These are phyloP conservation scores for Boletellus emodensis DNA, from an alignment of 768 basidiomycete species.

Conservation along the genomic window DNA sequence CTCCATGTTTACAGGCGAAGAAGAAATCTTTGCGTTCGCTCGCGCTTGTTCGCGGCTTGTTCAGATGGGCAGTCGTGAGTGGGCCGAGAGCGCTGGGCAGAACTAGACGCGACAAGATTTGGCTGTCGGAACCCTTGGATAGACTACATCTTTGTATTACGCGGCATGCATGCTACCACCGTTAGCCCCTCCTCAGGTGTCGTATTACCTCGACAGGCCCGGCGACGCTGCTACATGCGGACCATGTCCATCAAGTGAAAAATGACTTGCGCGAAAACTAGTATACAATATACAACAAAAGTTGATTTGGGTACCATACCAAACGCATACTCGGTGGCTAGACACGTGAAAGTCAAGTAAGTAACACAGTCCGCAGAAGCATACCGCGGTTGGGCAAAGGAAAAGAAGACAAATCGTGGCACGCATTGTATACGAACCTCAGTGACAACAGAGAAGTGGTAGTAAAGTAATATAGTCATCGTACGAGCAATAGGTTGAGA, in stretches of 20 bases:
- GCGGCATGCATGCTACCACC: too few species aligned
- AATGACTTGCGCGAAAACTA: slow-evolving; percentile 11
- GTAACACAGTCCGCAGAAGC: slow-evolving; percentile 1
- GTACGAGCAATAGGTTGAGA: slow-evolving; percentile 26
- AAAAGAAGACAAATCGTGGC: slow-evolving; percentile 2
- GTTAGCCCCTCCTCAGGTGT: too few species aligned
- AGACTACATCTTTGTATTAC: background rate
- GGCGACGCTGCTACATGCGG: background rate
- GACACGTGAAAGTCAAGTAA: slow-evolving; percentile 10
- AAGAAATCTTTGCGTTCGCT: slow-evolving; percentile 96
- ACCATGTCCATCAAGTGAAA: background rate
- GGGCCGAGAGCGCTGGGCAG: slow-evolving; percentile 51
- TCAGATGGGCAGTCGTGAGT: slow-evolving; percentile 89
- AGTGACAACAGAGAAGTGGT: slow-evolving; percentile 13
- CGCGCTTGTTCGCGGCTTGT: slow-evolving; percentile 85
- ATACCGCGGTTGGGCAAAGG: background rate
- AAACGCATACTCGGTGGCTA: slow-evolving; percentile 15
- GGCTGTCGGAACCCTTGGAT: background rate
- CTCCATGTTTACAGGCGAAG: slow-evolving; percentile 93
- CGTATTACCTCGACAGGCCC: too few species aligned
- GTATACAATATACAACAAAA: slow-evolving; percentile 21
- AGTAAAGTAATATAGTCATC: slow-evolving; percentile 34
- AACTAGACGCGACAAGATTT: background rate
- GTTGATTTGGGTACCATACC: slow-evolving; percentile 13
- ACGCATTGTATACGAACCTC: slow-evolving; percentile 20